phyloP scores from a whole-genome alignment of 1,284 basidiomycete species.

The Mycosarcoma maydis region DNA sequence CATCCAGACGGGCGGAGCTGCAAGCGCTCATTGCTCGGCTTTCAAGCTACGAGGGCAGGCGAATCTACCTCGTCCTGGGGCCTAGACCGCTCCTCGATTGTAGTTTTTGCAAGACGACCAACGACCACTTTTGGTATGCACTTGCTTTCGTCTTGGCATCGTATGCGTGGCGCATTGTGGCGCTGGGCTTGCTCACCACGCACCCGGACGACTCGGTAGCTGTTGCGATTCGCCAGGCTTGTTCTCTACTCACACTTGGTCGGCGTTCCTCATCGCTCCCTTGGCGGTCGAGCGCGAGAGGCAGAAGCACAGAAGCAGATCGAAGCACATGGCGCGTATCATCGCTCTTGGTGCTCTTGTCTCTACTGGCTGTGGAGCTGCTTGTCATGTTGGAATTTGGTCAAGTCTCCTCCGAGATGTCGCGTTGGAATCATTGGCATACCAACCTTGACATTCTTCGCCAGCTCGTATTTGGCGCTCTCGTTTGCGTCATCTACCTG shows the following conservation, averaged over 20 bases:
- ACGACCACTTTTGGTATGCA: slow-evolving; percentile 38
- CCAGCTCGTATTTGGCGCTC: slow-evolving; percentile 18
- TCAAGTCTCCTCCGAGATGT: slow-evolving; percentile 17
- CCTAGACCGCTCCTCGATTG: slow-evolving; percentile 32
- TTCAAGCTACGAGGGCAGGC: slow-evolving; percentile 43
- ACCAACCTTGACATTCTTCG: slow-evolving; percentile 35
- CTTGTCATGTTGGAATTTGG: slow-evolving; percentile 45
- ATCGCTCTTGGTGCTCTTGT: slow-evolving; percentile 14
- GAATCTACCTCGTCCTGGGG: slow-evolving; percentile 39
- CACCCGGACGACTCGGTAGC: slow-evolving; percentile 41
- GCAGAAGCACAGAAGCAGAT: slow-evolving; percentile 16
- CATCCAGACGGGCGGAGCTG: slow-evolving; percentile 21
- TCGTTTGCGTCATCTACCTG: slow-evolving; percentile 35
- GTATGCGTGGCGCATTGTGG: slow-evolving; percentile 41
- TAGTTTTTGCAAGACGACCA: slow-evolving; percentile 32
- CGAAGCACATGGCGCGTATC: slow-evolving; percentile 28
- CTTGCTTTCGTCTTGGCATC: slow-evolving; percentile 25
- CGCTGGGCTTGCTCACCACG: slow-evolving; percentile 34
- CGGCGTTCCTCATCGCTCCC: background rate
- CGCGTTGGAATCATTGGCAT: slow-evolving; percentile 42
- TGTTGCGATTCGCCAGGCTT: slow-evolving; percentile 30
- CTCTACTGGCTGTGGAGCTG: slow-evolving; percentile 17
- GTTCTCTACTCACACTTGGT: slow-evolving; percentile 3
- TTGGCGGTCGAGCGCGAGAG: background rate
- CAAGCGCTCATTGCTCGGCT: slow-evolving; percentile 38